Base-by-base conservation (phyloP, 2,329 filamentous ascomycete species). In the Ustilaginoidea virens region DNA sequence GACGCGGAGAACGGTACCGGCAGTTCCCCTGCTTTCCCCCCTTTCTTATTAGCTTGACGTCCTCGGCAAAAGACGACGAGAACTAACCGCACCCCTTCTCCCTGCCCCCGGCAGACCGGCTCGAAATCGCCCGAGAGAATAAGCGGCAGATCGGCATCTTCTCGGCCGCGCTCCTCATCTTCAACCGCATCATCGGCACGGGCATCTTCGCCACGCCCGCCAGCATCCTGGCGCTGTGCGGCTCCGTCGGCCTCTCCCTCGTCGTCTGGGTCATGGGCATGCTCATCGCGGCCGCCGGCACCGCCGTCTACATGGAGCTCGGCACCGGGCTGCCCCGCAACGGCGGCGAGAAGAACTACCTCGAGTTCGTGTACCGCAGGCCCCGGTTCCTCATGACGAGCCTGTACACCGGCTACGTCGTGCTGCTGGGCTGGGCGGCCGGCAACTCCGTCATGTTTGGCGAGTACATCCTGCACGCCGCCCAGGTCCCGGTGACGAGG, bases 391-490 rank as follows among this genome's bases (percentile, higher is more conserved):
- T 78, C 7, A 61, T 60, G 25, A 77, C 72, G 6, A 63, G 61
- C 10, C 52, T 76, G 31, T 77, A 74, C 48, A 56, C 63, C 4
- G 62, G 65, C 17, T 76, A 77, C 36, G 66, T 74, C 9, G 43
- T 79, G 16, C 58, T 79, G 1, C 61, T 78, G 12, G 70, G 67
- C 9, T 78, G 71, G 70, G 70, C 72, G 0, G 68, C 67, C 5
- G 68, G 68, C 10, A 80, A 80, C 48, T 75, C 67, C 1, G 69
- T 80, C 36, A 63, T 79, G 22, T 79, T 80, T 37, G 74, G 74
- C 34, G 72, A 78, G 45, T 80, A 80, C 48, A 70, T 80, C 32
- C 60, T 80, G 2, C 62, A 74, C 42, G 75, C 74, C 7, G 68
- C 74, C 8, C 54, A 69, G 9, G 60, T 70, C 14, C 65, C 78